A percentile compares a stretch with the other conserved stretches of the same genome.
These are phyloP conservation scores for Boeremia exigua DNA, from an alignment of 2,329 filamentous ascomycete species.

Conservation along the genomic window DNA sequence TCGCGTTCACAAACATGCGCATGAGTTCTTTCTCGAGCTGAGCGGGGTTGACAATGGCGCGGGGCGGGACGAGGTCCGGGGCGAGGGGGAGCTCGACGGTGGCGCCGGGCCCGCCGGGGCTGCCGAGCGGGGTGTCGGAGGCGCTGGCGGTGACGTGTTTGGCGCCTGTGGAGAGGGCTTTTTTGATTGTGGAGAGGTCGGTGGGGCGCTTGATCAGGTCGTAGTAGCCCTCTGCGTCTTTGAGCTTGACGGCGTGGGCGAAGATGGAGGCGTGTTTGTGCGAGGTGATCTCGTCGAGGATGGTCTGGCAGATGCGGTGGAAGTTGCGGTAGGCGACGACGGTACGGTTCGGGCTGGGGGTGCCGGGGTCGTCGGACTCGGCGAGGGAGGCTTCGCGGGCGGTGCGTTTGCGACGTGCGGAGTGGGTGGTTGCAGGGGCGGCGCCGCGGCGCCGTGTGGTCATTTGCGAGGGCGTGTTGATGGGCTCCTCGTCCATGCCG, in stretches of 20 bases:
- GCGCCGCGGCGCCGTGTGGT: constrained; percentile 40
- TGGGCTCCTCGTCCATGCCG: constrained; percentile 45
- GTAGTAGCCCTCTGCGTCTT: constrained; percentile 58
- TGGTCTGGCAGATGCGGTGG: constrained; percentile 53
- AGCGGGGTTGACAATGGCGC: constrained; percentile 88
- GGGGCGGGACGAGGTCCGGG: constrained; percentile 81
- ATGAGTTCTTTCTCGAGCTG: constrained; percentile 93
- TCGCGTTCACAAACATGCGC: constrained; percentile 96
- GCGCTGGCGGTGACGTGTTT: constrained; percentile 65
- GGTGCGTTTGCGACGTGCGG: constrained; percentile 52
- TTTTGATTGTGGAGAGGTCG: constrained; percentile 58
- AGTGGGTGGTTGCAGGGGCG: constrained; percentile 31
- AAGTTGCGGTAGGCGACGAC: constrained; percentile 58
- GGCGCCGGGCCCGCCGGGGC: constrained; percentile 62
- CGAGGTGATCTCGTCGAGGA: constrained; percentile 59
- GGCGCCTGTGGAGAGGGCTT: constrained; percentile 55
- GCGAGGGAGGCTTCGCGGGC: constrained; percentile 41
- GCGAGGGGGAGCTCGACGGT: constrained; percentile 65
- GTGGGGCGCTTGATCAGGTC: constrained; percentile 60
- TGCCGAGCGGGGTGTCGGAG: constrained; percentile 63
- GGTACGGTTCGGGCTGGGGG: constrained; percentile 34
- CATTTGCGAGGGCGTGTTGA: constrained; percentile 38
- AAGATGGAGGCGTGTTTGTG: constrained; percentile 62
- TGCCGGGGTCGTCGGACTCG: constrained; percentile 39
- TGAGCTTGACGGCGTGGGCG: constrained; percentile 56